Base-by-base conservation (phyloP, 2,329 filamentous ascomycete species). In the Amylocarpus encephaloides region DNA sequence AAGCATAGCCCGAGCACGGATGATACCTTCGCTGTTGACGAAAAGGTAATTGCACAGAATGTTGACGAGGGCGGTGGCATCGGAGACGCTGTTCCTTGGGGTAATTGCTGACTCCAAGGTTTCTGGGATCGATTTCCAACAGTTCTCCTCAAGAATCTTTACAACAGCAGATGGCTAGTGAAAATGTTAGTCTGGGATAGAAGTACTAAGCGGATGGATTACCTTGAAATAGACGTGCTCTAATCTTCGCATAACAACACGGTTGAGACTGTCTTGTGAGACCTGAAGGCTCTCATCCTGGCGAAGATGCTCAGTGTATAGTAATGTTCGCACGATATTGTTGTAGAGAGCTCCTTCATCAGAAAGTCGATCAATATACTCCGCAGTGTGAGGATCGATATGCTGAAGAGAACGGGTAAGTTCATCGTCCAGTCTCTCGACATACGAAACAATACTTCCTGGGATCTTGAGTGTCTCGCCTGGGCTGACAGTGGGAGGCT, bases 161-260 rank as follows among this genome's bases (percentile, higher is more conserved):
- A 96, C 84, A 41, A 98, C 92, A 71, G 92, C 86, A 10, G 90
- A 81, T 50, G 93, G 93, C 85, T 85, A 62, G 26, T 48, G 15
- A 52, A 4, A 40, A 52, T 50, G 41, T 55, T 55, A 59, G 43
- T n/a, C 48, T 13, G 5, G 40, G 26, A 48, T 49, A 59, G 33
- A 61, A 55, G 46, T 30, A 10, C 15, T 12, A 1, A 19, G 10
- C 12, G 32, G 22, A 38, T 13, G 33, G 62, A 73, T 59, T 70
- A 85, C 82, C 80, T 98, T 98, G 82, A 97, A 98, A 78, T 98
- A 98, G 64, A 97, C 80, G 70, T 98, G 94, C 72, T 98, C 94
- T 58, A 98, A 73, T 62, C 94, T 83, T 65, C 93, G 84, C 82
- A 96, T 95, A 60, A 96, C 80, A 48, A 96, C 82, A 53, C 93